phyloP scores from a whole-genome alignment of 257 asterid genomes.

The Anisodus acutangulus region DNA sequence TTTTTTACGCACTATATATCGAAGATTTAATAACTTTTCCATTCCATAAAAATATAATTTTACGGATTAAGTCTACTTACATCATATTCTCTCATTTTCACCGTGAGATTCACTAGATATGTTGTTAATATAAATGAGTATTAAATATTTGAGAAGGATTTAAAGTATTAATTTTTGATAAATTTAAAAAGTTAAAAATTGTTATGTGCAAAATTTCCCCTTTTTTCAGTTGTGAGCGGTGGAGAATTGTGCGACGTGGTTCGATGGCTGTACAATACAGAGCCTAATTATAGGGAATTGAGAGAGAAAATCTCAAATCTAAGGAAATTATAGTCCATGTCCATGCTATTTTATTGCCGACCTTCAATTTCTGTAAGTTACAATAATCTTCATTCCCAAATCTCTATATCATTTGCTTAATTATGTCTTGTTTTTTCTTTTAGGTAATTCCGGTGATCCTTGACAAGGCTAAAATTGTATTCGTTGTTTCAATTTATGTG shows the following conservation, averaged over 20 bases:
- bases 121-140: too few relatives aligned
- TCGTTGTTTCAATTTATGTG: too few relatives aligned
- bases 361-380: conserved; percentile 50
- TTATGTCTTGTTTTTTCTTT: not conserved
- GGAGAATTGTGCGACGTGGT: conserved; percentile 26
- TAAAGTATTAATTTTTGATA: too few relatives aligned
- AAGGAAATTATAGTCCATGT: not conserved
- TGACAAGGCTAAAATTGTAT: not conserved
- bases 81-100: too few relatives aligned
- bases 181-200: too few relatives aligned
- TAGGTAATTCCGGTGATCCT: not conserved
- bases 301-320: not conserved
- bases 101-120: too few relatives aligned
- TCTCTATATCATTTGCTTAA: not conserved
- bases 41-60: too few relatives aligned
- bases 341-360: conserved; percentile 38
- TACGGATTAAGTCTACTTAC: too few relatives aligned
- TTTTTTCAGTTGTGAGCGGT: conserved; percentile 17
- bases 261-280: not conserved
- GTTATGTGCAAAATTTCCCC: not conserved
- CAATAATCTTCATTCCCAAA: not conserved
- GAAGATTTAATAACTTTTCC: too few relatives aligned
- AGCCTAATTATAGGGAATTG: not conserved
- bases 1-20: too few relatives aligned
- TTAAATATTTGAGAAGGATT: too few relatives aligned